phyloP scores from a whole-genome alignment of 129 eudicot species.

The Flaveria sonorensis region DNA sequence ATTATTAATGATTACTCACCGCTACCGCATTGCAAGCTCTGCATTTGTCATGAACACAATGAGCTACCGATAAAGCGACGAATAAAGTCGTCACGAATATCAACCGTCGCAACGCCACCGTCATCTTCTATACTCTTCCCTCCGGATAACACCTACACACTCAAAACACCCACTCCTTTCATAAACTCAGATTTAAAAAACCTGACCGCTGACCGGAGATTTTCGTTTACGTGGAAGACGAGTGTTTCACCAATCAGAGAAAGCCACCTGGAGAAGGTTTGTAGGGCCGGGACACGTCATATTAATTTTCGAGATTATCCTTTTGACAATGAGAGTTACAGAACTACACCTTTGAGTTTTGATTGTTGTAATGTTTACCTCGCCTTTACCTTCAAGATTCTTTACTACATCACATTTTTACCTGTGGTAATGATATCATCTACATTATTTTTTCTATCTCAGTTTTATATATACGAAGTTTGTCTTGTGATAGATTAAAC shows the following conservation, averaged over 20 bases:
- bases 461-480: no score
- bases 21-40: constrained; percentile 89
- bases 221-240: constrained; percentile 36
- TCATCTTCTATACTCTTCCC: constrained; percentile 25
- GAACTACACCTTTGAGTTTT: neutral
- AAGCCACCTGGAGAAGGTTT: constrained; percentile 18
- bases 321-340: neutral
- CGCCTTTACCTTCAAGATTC: neutral
- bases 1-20: constrained; percentile 45
- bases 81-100: constrained; percentile 32
- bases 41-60: constrained; percentile 79
- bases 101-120: constrained; percentile 36
- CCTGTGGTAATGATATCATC: no score
- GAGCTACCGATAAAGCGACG: constrained; percentile 22
- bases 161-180: neutral
- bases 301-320: neutral
- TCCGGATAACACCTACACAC: constrained; percentile 20
- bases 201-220: constrained; percentile 23
- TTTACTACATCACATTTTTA: neutral
- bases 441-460: no score
- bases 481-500: no score
- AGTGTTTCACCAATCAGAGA: constrained; percentile 23
- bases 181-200: constrained; percentile 19
- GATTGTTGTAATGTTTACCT: neutral
- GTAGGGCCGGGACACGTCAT: constrained; percentile 30